Conservation (phyloP, 1,284 basidiomycete genomes). For the Malassezia caprae region DNA sequence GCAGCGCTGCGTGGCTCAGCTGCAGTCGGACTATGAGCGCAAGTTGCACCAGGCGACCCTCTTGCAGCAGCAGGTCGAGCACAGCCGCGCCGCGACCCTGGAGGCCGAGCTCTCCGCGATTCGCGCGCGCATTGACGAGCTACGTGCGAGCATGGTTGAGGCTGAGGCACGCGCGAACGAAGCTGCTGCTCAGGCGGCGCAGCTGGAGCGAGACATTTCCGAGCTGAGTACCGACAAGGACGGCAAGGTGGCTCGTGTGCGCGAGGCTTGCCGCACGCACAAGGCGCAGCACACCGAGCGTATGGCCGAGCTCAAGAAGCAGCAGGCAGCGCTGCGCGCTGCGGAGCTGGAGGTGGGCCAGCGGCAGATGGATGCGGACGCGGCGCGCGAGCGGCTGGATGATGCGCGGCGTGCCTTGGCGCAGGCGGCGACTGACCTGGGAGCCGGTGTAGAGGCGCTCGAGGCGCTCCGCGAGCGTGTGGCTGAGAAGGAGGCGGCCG, state of each 20-base stretch:
- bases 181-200: conserved; percentile 68
- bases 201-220: conserved; percentile 87
- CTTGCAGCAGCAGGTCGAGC: conserved; percentile 72
- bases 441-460: conserved; percentile 56
- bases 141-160: conserved; percentile 59
- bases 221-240: conserved; percentile 99
- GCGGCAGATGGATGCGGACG: conserved; percentile 66
- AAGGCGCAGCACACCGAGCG: conserved; percentile 74
- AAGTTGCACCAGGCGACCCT: conserved; percentile 76
- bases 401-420: conserved; percentile 58
- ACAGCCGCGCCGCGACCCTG: conserved; percentile 75
- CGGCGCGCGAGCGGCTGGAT: conserved; percentile 56
- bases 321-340: conserved; percentile 80
- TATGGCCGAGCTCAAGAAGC: conserved; percentile 66
- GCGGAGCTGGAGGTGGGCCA: conserved; percentile 79
- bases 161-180: conserved; percentile 67
- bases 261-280: conserved; percentile 69
- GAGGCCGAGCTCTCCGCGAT: conserved; percentile 67
- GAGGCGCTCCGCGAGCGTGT: conserved; percentile 58
- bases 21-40: conserved; percentile 57
- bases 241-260: conserved; percentile 81
- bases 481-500: conserved; percentile 61
- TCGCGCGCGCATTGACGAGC: conserved; percentile 60
- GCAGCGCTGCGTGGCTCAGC: conserved; percentile 63
- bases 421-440: conserved; percentile 60